Conservation (phyloP, 148 eudicot species). For the Oxyria digyna region DNA sequence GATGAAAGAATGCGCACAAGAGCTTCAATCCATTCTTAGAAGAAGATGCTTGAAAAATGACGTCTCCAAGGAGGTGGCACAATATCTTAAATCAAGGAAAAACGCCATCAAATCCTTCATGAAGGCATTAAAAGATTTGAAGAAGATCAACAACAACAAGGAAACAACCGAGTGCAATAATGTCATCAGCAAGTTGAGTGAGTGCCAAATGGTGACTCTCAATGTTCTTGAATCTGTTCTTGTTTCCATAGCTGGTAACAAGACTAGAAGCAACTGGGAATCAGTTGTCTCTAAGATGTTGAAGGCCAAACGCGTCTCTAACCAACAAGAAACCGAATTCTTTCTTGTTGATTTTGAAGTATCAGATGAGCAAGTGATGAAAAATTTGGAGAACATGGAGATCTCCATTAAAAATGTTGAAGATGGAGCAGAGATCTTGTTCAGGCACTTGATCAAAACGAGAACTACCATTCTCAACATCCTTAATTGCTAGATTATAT, state of each 20-base stretch:
- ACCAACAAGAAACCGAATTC: background rate
- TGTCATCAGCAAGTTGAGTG: background rate
- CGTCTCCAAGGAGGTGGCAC: background rate
- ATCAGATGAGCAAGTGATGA: background rate
- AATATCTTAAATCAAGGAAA: background rate
- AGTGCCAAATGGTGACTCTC: constrained; percentile 1
- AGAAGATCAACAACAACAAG: background rate
- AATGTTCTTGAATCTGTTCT: background rate
- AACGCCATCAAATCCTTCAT: background rate
- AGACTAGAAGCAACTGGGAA: background rate
- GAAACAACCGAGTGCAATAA: background rate
- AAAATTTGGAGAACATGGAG: constrained; percentile 1
- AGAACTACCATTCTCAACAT: constrained; percentile 6
- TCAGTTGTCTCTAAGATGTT: background rate
- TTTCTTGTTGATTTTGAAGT: constrained; percentile 3
- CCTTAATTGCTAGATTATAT: constrained; percentile 4
- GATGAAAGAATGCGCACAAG: constrained; percentile 11
- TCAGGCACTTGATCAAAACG: background rate
- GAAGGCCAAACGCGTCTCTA: background rate
- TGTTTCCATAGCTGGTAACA: background rate
- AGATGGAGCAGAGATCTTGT: background rate
- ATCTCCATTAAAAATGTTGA: background rate
- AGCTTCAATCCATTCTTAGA: constrained; percentile 2
- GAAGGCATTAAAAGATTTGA: background rate
- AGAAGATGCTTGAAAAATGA: background rate